Conservation (phyloP, 2,329 filamentous ascomycete species). For the Fusarium burgessii region DNA sequence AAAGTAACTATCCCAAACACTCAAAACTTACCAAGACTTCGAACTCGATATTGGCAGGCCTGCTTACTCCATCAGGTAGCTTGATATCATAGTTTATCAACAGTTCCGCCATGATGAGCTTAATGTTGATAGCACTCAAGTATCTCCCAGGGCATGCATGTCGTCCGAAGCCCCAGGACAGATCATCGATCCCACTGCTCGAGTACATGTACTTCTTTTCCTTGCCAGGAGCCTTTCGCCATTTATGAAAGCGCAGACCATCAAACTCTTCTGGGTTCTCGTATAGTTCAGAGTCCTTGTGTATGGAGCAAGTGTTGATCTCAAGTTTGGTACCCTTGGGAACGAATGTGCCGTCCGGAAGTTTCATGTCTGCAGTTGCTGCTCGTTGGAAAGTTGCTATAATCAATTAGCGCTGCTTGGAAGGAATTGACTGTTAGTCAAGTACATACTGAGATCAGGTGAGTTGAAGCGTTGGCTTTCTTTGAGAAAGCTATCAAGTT, state of each 20-base stretch:
- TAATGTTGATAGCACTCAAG: slow-evolving; percentile 32
- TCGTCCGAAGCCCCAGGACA: slow-evolving; percentile 28
- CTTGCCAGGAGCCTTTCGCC: slow-evolving; percentile 8
- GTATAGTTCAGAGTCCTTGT: slow-evolving; percentile 17
- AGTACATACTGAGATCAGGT: slow-evolving; percentile 29
- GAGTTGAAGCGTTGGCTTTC: slow-evolving; percentile 41
- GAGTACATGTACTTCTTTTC: slow-evolving; percentile 32
- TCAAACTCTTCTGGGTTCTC: slow-evolving; percentile 22
- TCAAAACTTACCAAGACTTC: slow-evolving; percentile 13
- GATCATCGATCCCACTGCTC: slow-evolving; percentile 16
- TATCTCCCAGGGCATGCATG: slow-evolving; percentile 38
- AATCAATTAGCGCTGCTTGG: rapidly evolving
- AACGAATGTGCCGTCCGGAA: slow-evolving; percentile 27
- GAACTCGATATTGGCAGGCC: slow-evolving; percentile 18
- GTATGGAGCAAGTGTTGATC: slow-evolving; percentile 36
- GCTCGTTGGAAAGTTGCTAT: slow-evolving; percentile 4
- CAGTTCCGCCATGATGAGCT: slow-evolving; percentile 34
- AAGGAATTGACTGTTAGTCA: rapidly evolving
- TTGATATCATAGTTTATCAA: slow-evolving; percentile 35
- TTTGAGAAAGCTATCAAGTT: slow-evolving; percentile 42
- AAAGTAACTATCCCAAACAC: rapidly evolving
- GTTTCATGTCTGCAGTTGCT: slow-evolving; percentile 14
- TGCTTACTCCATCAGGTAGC: not conserved
- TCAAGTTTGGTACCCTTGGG: slow-evolving; percentile 37
- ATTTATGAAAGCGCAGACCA: slow-evolving; percentile 33